Evolutionary conservation across 495 filamentous ascomycete species (phyloP), one percentile per base, ranked within the genome.

Genomic region (Tuber brumale): DNA sequence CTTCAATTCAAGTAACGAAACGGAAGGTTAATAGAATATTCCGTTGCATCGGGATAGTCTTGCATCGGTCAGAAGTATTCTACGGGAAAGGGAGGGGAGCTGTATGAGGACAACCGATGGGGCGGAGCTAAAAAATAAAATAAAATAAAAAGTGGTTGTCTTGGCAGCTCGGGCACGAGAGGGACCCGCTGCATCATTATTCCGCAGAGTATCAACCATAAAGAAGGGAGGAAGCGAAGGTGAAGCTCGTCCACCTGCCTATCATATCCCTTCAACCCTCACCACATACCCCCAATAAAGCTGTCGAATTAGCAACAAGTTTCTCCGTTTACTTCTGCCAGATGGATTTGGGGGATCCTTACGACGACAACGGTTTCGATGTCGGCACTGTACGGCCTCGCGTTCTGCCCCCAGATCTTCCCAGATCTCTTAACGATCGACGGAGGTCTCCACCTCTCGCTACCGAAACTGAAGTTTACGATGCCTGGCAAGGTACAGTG

Each of bases 401-500:
- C 71, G 78, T 86, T 77, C 90, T 99, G 70, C 95, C 95, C 57
- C 87, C 88, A 78, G 96, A 99, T 83, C 88, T 99, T 39, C 95
- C 95, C 8, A 93, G 90, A 79, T 95, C 94, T 70, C 87, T 99
- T 75, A 92, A 98, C 81, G 96, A 98, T 85, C 88, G 95, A 73
- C 89, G 91, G 83, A 89, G 87, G 74, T 76, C 81, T 19, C 79
- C 76, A 21, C 79, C 75, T 44, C 85, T 88, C 7, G 85, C 85
- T 19, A 84, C 84, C 46, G 95, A 97, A 86, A 97, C 94, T 39
- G 94, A 98, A 88, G 92, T 97, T 86, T 98, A 98, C 83, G 95
- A 99, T 88, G 96, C 93, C 76, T 99, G 95, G 95, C 94, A 97
- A 91, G 95, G 95, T 97, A 83, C 76, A 86, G 74, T 74, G 73